These are phyloP conservation scores for Lasiosphaeria hispida DNA, from an alignment of 495 filamentous ascomycete genomes.

Conservation along the genomic window DNA sequence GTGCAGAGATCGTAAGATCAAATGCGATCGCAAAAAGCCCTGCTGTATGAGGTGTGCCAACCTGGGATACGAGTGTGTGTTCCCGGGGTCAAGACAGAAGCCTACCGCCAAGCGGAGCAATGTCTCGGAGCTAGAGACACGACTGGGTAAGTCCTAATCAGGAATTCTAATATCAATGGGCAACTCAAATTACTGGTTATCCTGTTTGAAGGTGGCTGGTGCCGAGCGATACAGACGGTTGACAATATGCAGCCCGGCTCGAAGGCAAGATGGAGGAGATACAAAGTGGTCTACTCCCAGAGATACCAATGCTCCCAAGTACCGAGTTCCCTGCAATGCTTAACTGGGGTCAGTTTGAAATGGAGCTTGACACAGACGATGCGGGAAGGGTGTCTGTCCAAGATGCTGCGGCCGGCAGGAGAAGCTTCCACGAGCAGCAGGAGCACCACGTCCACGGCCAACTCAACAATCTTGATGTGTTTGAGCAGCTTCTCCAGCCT, in stretches of 20 bases:
- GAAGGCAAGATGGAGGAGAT: background rate
- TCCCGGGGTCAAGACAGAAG: slow-evolving; percentile 69
- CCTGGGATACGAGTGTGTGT: slow-evolving; percentile 62
- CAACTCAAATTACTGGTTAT: no score
- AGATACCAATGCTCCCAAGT: no score
- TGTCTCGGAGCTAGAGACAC: slow-evolving; percentile 68
- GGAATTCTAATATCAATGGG: no score
- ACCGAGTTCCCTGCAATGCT: no score
- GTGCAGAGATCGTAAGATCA: slow-evolving; percentile 48
- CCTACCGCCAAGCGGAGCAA: slow-evolving; percentile 71
- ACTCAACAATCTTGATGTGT: background rate
- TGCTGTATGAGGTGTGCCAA: slow-evolving; percentile 64
- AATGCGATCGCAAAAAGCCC: slow-evolving; percentile 55
- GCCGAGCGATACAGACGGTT: no score
- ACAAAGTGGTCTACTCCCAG: no score
- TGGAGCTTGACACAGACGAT: no score
- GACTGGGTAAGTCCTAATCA: slow-evolving; percentile 50
- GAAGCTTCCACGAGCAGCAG: no score
- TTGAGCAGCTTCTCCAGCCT: slow-evolving; percentile 6
- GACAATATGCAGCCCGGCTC: slow-evolving; percentile 21
- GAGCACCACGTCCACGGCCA: background rate
- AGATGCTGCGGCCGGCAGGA: no score
- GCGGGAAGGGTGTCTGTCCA: no score
- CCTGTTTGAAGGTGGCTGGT: no score
- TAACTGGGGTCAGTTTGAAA: no score